Percentiles rank a stretch among this genome's conserved stretches.
phyloP scores from a whole-genome alignment of 225 moss, liverwort and hornwort species.

The Neckera pumila region DNA sequence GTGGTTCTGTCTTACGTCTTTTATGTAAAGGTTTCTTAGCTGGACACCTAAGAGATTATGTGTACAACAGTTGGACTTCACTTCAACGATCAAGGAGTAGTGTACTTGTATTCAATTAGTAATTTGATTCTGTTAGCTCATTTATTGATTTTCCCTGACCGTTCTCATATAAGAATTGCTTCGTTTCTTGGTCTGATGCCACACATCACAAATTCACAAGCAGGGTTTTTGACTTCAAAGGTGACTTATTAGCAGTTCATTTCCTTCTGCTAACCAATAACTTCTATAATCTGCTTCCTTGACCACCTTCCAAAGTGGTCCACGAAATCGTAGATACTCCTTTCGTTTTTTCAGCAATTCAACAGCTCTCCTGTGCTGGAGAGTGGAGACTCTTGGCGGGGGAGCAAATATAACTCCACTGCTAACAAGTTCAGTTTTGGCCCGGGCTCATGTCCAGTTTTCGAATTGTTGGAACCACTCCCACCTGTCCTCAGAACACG shows the following conservation, averaged over 20 bases:
- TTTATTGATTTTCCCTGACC: not conserved
- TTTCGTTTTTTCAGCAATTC: too few relatives aligned
- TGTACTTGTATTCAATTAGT: slow-evolving; percentile 7
- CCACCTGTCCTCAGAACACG: not conserved
- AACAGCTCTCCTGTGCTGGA: not conserved
- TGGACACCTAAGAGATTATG: slow-evolving; percentile 13
- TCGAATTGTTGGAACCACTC: not conserved
- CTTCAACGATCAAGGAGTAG: slow-evolving; percentile 12
- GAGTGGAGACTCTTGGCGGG: too few relatives aligned
- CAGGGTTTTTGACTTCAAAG: not conserved
- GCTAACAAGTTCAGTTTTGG: too few relatives aligned
- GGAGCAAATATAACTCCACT: not conserved
- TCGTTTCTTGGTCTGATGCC: not conserved
- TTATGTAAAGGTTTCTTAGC: slow-evolving; percentile 24
- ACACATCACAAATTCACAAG: not conserved
- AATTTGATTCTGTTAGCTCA: not conserved
- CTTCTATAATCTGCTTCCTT: not conserved
- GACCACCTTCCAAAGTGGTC: not conserved
- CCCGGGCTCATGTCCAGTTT: not conserved
- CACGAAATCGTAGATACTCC: not conserved
- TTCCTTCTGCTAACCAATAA: not conserved
- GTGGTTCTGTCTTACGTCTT: not conserved
- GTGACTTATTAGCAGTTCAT: too few relatives aligned
- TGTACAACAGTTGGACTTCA: slow-evolving; percentile 23
- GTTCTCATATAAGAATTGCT: not conserved